Percentiles rank a stretch among this genome's conserved stretches.
phyloP scores from a whole-genome alignment of 805 yeast genomes.

The Lipomyces japonicus region DNA sequence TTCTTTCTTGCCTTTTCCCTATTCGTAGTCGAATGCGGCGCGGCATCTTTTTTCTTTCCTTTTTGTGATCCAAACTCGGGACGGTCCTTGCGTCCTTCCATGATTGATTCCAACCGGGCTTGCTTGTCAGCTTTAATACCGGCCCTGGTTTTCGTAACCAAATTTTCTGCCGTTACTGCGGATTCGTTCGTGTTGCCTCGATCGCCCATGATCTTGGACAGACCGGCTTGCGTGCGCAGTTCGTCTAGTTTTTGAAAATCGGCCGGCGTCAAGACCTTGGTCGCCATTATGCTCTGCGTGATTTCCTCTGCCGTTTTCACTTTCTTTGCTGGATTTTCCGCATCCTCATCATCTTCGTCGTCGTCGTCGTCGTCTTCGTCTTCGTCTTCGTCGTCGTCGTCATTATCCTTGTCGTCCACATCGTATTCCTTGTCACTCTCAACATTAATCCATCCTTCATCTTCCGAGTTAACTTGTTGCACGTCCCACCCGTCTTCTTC shows the following conservation, averaged over 20 bases:
- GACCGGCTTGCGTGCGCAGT: slow-evolving; percentile 77
- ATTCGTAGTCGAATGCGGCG: slow-evolving; percentile 85
- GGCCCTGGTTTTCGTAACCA: slow-evolving; percentile 70
- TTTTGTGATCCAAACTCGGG: slow-evolving; percentile 86
- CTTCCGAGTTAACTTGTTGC: slow-evolving; percentile 35
- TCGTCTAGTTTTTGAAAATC: slow-evolving; percentile 96
- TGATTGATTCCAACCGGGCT: slow-evolving; percentile 80
- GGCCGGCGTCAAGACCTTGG: slow-evolving; percentile 88
- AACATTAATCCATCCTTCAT: slow-evolving; percentile 89
- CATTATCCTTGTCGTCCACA: slow-evolving; percentile 33
- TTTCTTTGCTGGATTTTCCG: slow-evolving; percentile 2
- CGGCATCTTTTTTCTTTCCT: slow-evolving; percentile 65
- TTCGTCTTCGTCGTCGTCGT: slow-evolving; percentile 44
- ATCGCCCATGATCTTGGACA: slow-evolving; percentile 59
- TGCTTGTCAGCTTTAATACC: slow-evolving; percentile 83
- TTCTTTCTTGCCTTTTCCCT: slow-evolving; percentile 95
- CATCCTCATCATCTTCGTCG: slow-evolving; percentile 30
- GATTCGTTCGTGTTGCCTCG: slow-evolving; percentile 35
- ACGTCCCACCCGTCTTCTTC: slow-evolving; percentile 23
- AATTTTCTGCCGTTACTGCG: slow-evolving; percentile 61
- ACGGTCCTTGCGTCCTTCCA: slow-evolving; percentile 90
- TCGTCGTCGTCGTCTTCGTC: slow-evolving; percentile 36
- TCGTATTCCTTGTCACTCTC: slow-evolving; percentile 60
- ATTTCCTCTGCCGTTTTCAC: neutral
- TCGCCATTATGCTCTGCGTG: slow-evolving; percentile 57